Evolutionary conservation across 1,284 basidiomycete genomes (phyloP).

Genomic region (Malassezia pachydermatis): DNA sequence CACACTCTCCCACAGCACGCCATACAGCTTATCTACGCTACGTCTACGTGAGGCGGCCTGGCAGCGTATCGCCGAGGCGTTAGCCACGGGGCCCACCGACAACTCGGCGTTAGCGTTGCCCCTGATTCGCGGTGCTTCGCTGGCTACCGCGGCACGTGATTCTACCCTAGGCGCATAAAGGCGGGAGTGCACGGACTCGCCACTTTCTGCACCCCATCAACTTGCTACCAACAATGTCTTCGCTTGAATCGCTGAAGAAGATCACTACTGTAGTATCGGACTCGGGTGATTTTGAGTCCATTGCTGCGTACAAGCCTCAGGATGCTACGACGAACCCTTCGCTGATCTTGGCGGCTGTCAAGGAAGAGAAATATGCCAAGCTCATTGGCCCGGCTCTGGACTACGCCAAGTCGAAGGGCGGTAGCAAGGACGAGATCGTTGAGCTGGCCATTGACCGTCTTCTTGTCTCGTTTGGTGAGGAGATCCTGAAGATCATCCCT

Average conservation of each 20-base stretch:
- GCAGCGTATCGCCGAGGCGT: constrained; percentile 12
- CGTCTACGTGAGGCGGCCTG: constrained; percentile 15
- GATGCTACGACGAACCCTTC: constrained; percentile 49
- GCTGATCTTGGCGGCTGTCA: constrained; percentile 77
- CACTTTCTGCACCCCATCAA: too few species aligned
- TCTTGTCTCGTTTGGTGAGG: constrained; percentile 90
- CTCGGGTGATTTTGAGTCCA: constrained; percentile 47
- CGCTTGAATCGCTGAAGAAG: constrained; percentile 45
- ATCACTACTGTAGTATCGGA: constrained; percentile 46
- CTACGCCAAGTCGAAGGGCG: constrained; percentile 67
- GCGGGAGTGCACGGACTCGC: background rate
- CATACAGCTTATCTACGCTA: constrained; percentile 14
- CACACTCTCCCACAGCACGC: background rate
- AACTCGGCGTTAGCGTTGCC: background rate
- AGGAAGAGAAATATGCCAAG: constrained; percentile 72
- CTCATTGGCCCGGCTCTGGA: constrained; percentile 74
- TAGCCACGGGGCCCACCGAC: constrained; percentile 1
- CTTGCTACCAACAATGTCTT: constrained; percentile 18
- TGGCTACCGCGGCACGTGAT: constrained; percentile 1
- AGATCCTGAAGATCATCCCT: constrained; percentile 88
- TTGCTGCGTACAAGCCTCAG: constrained; percentile 47
- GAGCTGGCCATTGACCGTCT: constrained; percentile 75
- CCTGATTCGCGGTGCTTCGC: constrained; percentile 3
- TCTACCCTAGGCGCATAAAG: background rate
- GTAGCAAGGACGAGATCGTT: constrained; percentile 37